Evolutionary conservation across 306 rosid species (phyloP).

Genomic region (Prunus padus): DNA sequence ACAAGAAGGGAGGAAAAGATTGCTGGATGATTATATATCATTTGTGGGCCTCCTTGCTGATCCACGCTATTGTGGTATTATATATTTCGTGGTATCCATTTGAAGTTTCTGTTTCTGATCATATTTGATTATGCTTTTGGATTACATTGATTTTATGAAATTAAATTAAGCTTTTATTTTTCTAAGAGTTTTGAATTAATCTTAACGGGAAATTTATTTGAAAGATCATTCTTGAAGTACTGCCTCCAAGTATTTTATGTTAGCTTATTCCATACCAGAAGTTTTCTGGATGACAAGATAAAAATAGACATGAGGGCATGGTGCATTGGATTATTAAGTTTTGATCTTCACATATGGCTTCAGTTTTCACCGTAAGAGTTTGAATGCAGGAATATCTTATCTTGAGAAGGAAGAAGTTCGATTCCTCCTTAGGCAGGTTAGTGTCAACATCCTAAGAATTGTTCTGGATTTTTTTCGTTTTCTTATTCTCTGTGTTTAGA

Average conservation of each 20-base stretch:
- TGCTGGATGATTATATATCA: constrained; percentile 70
- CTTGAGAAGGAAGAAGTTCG: constrained; percentile 99
- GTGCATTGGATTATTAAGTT: constrained; percentile 1
- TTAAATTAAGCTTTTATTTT: not conserved
- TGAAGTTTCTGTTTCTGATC: constrained; percentile 25
- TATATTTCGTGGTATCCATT: constrained; percentile 47
- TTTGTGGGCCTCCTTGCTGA: constrained; percentile 96
- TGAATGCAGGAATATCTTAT: constrained; percentile 77
- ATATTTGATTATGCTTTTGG: not conserved
- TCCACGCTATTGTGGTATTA: constrained; percentile 92
- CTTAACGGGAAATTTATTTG: not conserved
- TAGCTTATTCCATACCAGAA: not conserved
- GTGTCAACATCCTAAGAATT: constrained; percentile 25
- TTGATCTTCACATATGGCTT: constrained; percentile 8
- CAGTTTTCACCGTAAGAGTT: constrained; percentile 35
- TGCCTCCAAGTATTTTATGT: not conserved
- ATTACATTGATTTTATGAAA: not conserved
- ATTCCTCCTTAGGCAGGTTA: constrained; percentile 86
- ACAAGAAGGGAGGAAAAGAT: constrained; percentile 80
- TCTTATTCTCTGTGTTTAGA: not conserved
- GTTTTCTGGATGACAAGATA: not conserved
- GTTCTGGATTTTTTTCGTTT: not conserved
- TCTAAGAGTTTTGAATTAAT: not conserved
- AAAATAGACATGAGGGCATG: not conserved
- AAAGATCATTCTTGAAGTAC: not conserved